Base-by-base conservation (phyloP, 2,329 filamentous ascomycete species). In the Ascochyta lentis region DNA sequence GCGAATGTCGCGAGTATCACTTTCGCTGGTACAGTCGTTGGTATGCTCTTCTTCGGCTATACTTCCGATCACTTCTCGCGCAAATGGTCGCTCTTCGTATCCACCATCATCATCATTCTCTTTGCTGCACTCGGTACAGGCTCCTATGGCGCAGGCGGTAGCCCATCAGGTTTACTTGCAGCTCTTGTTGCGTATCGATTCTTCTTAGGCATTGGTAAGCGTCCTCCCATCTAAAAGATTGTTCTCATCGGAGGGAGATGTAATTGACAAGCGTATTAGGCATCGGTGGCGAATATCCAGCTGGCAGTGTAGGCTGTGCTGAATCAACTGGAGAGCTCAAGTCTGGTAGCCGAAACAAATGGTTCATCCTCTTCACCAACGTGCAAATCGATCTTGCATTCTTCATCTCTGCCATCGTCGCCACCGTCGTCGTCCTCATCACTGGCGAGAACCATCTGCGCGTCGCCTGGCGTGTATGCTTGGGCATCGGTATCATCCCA, bases 341-440 rank as follows among this genome's bases (percentile, higher is more conserved):
- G 74, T 75, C 78, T 15, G 93, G 93, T 10, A 89, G 89, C 15
- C 83, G 93, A n/a, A 94, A 97, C 71, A 83, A 89, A 35, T 96
- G 92, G 91, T 97, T 80, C 60, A 77, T 79, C 40, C 81, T 96
- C 61, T 96, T 95, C 75, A 96, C 91, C 42, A 96, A 96, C 75
- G 86, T 89, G 23, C 90, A 92, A 81, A 96, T 96, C 57, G 91
- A 96, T 70, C 84, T 86, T 49, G 92, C 91, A 0, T 96, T 96
- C 62, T 89, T 96, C 1, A 81, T 94, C 51, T 88, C 91, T 8
- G 88, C 90, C 0, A 86, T 96, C 58, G 86, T 95, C 1, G 90
- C 92, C 0, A 87, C 87, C 76, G 79, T 89, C 41, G 74, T 89
- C 26, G 83, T 87, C 22, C 81, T 83, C 54, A 69, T 69, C 16